These are phyloP conservation scores for Silybum marianum DNA, from an alignment of 129 eudicot genomes.

Conservation along the genomic window DNA sequence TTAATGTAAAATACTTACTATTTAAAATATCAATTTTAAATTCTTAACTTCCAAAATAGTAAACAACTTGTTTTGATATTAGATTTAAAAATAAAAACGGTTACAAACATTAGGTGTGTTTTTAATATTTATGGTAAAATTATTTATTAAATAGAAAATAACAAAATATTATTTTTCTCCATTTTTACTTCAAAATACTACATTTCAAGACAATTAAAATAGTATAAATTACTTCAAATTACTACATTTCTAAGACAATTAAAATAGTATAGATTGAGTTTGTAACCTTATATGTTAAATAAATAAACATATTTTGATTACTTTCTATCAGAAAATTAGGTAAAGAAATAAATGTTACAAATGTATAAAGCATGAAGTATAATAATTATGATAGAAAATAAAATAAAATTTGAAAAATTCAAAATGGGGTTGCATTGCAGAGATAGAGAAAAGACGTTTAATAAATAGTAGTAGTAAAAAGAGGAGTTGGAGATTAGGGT, in stretches of 20 bases:
- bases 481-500: background rate
- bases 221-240: no score
- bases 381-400: background rate
- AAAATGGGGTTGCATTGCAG: background rate
- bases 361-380: background rate
- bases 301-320: background rate
- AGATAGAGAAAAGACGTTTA: constrained; percentile 22
- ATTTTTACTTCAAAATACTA: no score
- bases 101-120: background rate
- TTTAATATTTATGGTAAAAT: background rate
- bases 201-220: no score
- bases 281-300: no score
- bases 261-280: no score
- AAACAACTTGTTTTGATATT: no score
- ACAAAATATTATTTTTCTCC: no score
- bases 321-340: background rate
- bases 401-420: background rate
- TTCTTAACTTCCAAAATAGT: background rate
- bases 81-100: background rate
- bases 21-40: no score
- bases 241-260: no score
- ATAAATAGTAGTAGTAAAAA: background rate
- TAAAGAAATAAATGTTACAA: background rate
- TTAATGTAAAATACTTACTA: no score
- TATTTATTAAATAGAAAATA: background rate